Conservation (phyloP, 495 filamentous ascomycete species). For the Lasiosphaeriaceae sp. region DNA sequence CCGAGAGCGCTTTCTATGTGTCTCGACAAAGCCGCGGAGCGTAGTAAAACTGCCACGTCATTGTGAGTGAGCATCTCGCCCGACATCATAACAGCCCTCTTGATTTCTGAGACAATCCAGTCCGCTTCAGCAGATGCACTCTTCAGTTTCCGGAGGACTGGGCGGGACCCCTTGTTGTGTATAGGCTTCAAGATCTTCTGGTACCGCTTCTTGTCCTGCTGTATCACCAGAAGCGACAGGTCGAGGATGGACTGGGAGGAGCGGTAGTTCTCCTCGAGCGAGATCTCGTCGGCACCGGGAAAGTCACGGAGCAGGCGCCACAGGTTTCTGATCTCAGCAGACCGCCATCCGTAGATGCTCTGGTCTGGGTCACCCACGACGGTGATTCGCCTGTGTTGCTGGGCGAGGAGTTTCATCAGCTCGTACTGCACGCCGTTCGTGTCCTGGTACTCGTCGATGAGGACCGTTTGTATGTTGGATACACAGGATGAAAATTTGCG, state of each 20-base stretch:
- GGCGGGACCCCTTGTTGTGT: conserved; percentile 74
- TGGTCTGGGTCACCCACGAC: conserved; percentile 98
- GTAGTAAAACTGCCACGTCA: conserved; percentile 83
- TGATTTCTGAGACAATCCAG: conserved; percentile 88
- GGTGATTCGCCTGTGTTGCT: conserved; percentile 68
- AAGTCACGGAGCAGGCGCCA: conserved; percentile 72
- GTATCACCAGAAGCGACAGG: conserved; percentile 79
- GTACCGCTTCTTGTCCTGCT: conserved; percentile 81
- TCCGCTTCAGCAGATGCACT: conserved; percentile 70
- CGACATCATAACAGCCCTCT: conserved; percentile 64
- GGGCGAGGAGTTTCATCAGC: conserved; percentile 85
- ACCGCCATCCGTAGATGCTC: conserved; percentile 98
- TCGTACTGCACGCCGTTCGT: conserved; percentile 96
- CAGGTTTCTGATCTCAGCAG: conserved; percentile 90
- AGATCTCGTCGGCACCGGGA: conserved; percentile 71
- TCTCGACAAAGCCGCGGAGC: conserved; percentile 78
- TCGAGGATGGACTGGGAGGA: conserved; percentile 87
- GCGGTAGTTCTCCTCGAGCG: conserved; percentile 93
- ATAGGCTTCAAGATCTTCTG: conserved; percentile 75
- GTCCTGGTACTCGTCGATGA: conserved; percentile 98
- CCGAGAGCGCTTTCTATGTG: conserved; percentile 81
- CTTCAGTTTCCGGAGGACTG: conserved; percentile 76
- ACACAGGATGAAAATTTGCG: conserved; percentile 77
- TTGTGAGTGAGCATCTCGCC: conserved; percentile 67
- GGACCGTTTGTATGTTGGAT: conserved; percentile 81